Evolutionary conservation across 345 rosid species (phyloP).

Genomic region (Moricandia moricandioides): DNA sequence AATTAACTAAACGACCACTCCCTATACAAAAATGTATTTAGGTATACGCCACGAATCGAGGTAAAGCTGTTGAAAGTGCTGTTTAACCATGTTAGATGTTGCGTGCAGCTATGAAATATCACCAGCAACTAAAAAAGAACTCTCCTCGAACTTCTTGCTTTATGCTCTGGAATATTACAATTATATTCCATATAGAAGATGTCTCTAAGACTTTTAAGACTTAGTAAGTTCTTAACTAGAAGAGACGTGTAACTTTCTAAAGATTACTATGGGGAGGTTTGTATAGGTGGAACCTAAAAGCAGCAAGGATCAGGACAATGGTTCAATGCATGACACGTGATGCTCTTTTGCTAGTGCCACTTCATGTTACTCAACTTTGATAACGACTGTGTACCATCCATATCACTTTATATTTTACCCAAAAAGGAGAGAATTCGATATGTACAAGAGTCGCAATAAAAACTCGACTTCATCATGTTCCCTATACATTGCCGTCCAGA

Average conservation of each 20-base stretch:
- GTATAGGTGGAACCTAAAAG: slow-evolving; percentile 18
- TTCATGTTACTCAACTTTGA: slow-evolving; percentile 12
- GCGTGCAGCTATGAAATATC: slow-evolving; percentile 19
- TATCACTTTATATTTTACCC: neutral
- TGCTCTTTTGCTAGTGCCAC: slow-evolving; percentile 16
- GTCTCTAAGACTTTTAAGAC: neutral
- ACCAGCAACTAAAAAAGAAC: neutral
- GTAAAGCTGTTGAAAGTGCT: neutral
- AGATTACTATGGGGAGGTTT: slow-evolving; percentile 13
- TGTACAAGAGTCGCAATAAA: neutral
- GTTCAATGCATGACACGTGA: slow-evolving; percentile 22
- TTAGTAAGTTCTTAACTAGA: neutral
- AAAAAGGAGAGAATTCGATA: neutral
- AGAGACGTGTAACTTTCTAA: slow-evolving; percentile 17
- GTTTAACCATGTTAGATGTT: slow-evolving; percentile 18
- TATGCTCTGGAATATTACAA: neutral
- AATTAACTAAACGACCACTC: neutral
- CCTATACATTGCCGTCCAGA: neutral
- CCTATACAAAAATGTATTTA: neutral
- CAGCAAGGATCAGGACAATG: slow-evolving; percentile 29
- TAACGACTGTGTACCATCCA: neutral
- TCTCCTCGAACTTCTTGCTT: neutral
- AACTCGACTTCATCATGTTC: slow-evolving; percentile 12
- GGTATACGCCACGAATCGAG: neutral
- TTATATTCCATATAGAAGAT: neutral